Conservation (phyloP, 1,284 basidiomycete species). For the Ustilago loliicola region DNA sequence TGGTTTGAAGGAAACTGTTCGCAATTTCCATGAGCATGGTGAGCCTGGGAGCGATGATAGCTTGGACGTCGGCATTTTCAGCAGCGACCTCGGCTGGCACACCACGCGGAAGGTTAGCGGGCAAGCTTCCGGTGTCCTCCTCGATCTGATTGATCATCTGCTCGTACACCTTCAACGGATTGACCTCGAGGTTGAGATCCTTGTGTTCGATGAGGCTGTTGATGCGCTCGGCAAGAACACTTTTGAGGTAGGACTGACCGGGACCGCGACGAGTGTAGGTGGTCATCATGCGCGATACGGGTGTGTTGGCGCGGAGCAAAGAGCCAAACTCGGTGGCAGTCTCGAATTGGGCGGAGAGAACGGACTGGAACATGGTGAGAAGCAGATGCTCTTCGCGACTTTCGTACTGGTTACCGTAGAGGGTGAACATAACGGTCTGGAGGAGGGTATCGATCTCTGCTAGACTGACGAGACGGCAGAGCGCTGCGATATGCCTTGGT, state of each 20-base stretch:
- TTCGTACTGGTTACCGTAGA: conserved; percentile 99
- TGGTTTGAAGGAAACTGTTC: conserved; percentile 95
- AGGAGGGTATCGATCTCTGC: conserved; percentile 98
- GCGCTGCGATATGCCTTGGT: conserved; percentile 92
- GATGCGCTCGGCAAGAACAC: conserved; percentile 94
- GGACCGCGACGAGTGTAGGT: conserved; percentile 98
- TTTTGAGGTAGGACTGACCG: conserved; percentile 96
- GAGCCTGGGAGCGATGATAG: conserved; percentile 93
- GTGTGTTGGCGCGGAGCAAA: conserved; percentile 95
- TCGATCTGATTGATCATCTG: conserved; percentile 83
- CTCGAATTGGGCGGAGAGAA: conserved; percentile 97
- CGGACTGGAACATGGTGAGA: conserved; percentile 97
- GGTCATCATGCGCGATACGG: conserved; percentile 99
- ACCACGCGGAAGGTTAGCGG: conserved; percentile 88
- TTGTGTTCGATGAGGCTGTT: conserved; percentile 98
- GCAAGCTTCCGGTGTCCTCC: conserved; percentile 91
- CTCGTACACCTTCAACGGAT: conserved; percentile 87
- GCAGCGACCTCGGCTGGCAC: conserved; percentile 93
- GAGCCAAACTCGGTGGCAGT: conserved; percentile 98
- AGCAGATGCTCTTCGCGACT: conserved; percentile 97
- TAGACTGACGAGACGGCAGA: conserved; percentile 95
- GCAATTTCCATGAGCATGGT: conserved; percentile 99
- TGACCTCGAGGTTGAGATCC: conserved; percentile 97
- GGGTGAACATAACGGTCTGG: conserved; percentile 99
- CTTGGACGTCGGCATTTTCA: conserved; percentile 92